Conservation (phyloP, 306 rosid species). For the Lathyrus sativus region DNA sequence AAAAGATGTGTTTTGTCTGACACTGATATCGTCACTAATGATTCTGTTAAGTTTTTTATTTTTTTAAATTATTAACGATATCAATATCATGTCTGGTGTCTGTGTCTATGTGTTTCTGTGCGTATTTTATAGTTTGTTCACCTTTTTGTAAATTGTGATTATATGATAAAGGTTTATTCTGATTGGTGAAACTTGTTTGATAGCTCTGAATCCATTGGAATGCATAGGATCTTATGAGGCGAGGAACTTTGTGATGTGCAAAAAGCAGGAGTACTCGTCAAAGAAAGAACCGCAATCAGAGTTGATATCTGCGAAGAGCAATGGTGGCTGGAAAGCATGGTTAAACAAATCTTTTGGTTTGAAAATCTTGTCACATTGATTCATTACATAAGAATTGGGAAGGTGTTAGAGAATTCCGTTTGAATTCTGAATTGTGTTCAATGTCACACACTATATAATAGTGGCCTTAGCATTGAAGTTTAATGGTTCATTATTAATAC, state of each 20-base stretch:
- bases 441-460: neutral
- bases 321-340: constrained; percentile 59
- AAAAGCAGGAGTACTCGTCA: constrained; percentile 46
- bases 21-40: too few relatives aligned
- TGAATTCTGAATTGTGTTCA: constrained; percentile 8
- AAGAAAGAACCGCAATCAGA: constrained; percentile 43
- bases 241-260: constrained; percentile 59
- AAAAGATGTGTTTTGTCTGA: too few relatives aligned
- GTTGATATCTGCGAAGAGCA: constrained; percentile 42
- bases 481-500: constrained; percentile 1
- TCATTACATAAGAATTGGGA: neutral
- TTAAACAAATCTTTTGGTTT: constrained; percentile 45
- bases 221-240: constrained; percentile 53
- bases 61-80: too few relatives aligned
- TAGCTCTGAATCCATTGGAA: constrained; percentile 66
- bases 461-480: neutral
- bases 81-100: too few relatives aligned
- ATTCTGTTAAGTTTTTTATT: too few relatives aligned
- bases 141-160: neutral
- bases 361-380: constrained; percentile 37
- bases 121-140: too few relatives aligned
- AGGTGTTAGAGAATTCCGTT: neutral
- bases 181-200: constrained; percentile 28
- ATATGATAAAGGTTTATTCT: constrained; percentile 20
- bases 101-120: too few relatives aligned